Evolutionary conservation across 768 basidiomycete species (phyloP).

Genomic region (Mycena filopes): DNA sequence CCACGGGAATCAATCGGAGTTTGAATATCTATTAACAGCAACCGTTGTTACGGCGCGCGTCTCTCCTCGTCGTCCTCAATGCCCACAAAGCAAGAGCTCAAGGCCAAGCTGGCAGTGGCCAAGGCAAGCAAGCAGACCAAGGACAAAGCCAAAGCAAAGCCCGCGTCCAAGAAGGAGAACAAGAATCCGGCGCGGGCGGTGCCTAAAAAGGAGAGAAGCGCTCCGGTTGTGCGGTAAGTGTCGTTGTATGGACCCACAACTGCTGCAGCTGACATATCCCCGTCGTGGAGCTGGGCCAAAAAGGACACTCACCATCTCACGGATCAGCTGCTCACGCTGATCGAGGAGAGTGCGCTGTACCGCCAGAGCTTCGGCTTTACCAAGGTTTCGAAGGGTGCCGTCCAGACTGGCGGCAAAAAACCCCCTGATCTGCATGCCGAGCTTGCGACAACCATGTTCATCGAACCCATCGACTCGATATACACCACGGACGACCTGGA

Average conservation of each 20-base stretch:
- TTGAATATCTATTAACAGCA: no score
- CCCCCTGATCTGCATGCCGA: not conserved
- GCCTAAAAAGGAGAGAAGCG: not conserved
- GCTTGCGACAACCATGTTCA: not conserved
- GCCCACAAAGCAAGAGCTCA: not conserved
- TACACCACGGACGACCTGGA: not conserved
- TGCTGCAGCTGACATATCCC: not conserved
- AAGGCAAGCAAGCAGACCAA: not conserved
- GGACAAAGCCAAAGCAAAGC: not conserved
- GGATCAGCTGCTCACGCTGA: not conserved
- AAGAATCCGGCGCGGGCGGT: not conserved
- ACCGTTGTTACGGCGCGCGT: not conserved
- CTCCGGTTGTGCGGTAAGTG: not conserved
- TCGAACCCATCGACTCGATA: not conserved
- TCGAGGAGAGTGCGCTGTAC: not conserved
- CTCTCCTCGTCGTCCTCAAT: not conserved
- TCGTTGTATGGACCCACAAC: not conserved
- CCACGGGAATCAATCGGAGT: no score
- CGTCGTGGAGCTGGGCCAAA: not conserved
- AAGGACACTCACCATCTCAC: slow-evolving; percentile 1
- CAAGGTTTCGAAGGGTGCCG: not conserved
- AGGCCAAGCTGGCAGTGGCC: not conserved
- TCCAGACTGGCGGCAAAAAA: not conserved
- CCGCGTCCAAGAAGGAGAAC: not conserved
- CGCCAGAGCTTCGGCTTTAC: not conserved